A percentile compares a stretch with the other conserved stretches of the same genome.
These are phyloP conservation scores for Fraxinus anomala DNA, from an alignment of 257 asterid species.

Conservation along the genomic window DNA sequence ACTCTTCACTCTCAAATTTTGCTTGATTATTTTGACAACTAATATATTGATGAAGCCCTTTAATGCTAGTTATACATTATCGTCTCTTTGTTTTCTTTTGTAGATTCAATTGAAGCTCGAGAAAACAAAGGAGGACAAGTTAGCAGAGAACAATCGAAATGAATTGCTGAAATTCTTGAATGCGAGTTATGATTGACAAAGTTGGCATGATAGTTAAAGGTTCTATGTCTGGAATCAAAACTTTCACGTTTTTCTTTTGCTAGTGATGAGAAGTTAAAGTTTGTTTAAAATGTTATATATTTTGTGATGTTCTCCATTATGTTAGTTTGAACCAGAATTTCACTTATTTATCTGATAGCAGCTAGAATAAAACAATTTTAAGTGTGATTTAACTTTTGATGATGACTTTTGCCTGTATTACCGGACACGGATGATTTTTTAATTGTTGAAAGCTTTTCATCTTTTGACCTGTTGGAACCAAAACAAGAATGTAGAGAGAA, in stretches of 20 bases:
- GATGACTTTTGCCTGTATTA: neutral
- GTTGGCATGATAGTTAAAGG: conserved; percentile 12
- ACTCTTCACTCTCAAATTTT: neutral
- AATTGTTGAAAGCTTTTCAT: no score
- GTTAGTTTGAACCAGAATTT: conserved; percentile 5
- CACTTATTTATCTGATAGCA: conserved; percentile 1
- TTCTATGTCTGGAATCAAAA: conserved; percentile 16
- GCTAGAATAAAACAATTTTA: neutral
- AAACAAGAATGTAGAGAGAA: no score
- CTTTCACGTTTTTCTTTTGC: conserved; percentile 8
- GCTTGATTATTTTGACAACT: neutral
- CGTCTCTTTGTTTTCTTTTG: conserved; percentile 22
- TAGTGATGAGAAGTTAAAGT: neutral
- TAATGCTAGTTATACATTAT: conserved; percentile 67
- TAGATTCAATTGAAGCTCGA: conserved; percentile 89
- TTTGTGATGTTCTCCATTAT: neutral
- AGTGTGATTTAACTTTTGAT: neutral
- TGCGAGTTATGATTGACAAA: conserved; percentile 82
- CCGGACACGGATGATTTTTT: no score
- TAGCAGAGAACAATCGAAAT: conserved; percentile 84
- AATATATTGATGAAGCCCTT: conserved; percentile 64
- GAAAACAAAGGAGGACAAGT: conserved; percentile 92
- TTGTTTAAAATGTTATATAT: conserved; percentile 14
- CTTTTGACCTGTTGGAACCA: no score
- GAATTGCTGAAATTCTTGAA: conserved; percentile 90